Evolutionary conservation across 441 rosid species (phyloP), one percentile per base, ranked within the genome.

Genomic region (Kokia cookei): DNA sequence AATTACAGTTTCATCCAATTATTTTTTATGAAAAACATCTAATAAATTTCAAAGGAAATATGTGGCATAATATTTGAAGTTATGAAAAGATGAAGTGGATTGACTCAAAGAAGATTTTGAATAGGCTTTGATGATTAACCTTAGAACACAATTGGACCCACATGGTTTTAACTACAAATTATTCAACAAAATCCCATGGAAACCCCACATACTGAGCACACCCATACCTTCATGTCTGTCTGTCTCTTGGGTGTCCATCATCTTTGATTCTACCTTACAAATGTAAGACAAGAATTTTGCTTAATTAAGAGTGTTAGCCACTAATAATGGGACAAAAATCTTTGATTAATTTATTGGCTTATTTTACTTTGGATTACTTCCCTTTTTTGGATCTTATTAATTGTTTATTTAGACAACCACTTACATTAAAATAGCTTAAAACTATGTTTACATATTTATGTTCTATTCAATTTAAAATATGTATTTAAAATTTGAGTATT

Each of bases 101-200:
- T 32, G 35, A 32, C 35, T 5, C 35, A 4, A 32, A 32, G 8
- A 59, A 26, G 53, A 48, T 48, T 13, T 48, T 59, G 37, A 11
- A 13, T 13, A 26, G 7, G 17, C 63, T 12, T 62, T 62, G 26
- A 62, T 62, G 26, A 62, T 43, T 65, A 65, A 43, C 37, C 19
- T 19, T 42, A 64, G 42, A 42, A 19, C 15, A 64, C 10, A 42
- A 48, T 42, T 29, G 77, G 77, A 19, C 73, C 73, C 77, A 60
- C 74, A 2, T 24, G 35, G 12, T 0, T 24, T 66, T 12, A 15
- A 22, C 13, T 24, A 24, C 7, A 24, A 1, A 19, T 12, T 26
- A 51, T 35, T 32, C 61, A 15, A 7, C 42, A 75, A 65, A 32
- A 72, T n/a, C 15, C 68, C 73, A 65, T 47, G 45, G 11, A 19